A percentile compares a stretch with the other conserved stretches of the same genome.
These are phyloP conservation scores for Inonotus obliquus DNA, from an alignment of 1,284 basidiomycete species.

Conservation along the genomic window DNA sequence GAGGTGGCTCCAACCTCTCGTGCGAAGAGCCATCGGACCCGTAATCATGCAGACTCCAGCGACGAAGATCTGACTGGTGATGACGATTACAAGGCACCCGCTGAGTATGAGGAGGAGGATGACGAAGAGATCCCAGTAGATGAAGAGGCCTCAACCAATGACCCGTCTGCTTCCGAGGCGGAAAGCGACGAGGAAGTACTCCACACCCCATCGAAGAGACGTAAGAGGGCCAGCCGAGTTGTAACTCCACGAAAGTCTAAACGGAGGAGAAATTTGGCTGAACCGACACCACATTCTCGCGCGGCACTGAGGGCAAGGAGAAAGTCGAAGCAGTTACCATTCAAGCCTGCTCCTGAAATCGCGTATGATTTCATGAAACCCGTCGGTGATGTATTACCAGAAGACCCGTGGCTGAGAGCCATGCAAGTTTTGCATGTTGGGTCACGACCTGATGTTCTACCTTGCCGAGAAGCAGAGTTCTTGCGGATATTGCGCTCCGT, in stretches of 20 bases:
- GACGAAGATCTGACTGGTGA: constrained; percentile 16
- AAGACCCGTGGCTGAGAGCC: constrained; percentile 78
- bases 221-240: constrained; percentile 23
- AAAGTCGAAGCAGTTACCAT: constrained; percentile 30
- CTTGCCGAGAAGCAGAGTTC: constrained; percentile 90
- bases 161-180: constrained; percentile 16
- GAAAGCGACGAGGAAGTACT: constrained; percentile 17
- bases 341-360: constrained; percentile 33
- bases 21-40: not conserved
- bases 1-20: not conserved
- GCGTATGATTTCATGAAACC: constrained; percentile 27
- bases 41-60: constrained; percentile 1
- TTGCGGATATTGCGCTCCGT: constrained; percentile 73
- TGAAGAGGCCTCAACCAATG: constrained; percentile 1
- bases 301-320: constrained; percentile 43
- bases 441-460: constrained; percentile 85
- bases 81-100: constrained; percentile 15
- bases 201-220: constrained; percentile 25
- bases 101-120: constrained; percentile 20
- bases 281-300: constrained; percentile 67
- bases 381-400: constrained; percentile 44
- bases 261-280: constrained; percentile 32
- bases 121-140: constrained; percentile 1
- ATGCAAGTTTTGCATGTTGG: constrained; percentile 93
- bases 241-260: constrained; percentile 28